Percentiles rank a stretch among this genome's conserved stretches.
These are phyloP conservation scores for Hygrocybe punicea DNA, from an alignment of 768 basidiomycete genomes.

Conservation along the genomic window DNA sequence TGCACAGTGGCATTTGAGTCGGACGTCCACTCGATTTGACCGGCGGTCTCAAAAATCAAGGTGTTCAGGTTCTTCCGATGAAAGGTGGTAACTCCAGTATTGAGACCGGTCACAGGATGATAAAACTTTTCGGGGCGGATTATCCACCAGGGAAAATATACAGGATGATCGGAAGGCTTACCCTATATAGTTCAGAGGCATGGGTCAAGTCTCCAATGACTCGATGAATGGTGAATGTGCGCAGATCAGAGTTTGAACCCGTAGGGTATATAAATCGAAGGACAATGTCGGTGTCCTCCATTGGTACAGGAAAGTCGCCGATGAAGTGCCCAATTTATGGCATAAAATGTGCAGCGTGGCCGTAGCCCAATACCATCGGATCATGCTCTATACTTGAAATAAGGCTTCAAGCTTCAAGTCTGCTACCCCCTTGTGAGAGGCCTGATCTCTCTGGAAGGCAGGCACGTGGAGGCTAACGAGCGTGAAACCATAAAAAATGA, in stretches of 20 bases:
- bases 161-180: slow-evolving; percentile 5
- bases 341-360: not conserved
- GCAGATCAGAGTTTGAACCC: slow-evolving; percentile 35
- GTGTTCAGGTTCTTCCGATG: slow-evolving; percentile 47
- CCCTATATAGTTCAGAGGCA: slow-evolving; percentile 45
- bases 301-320: not conserved
- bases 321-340: not conserved
- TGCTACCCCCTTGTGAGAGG: not conserved
- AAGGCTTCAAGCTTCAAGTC: too few species aligned
- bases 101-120: slow-evolving; percentile 44
- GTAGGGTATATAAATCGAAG: slow-evolving; percentile 38
- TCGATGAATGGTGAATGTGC: slow-evolving; percentile 43
- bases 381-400: not conserved
- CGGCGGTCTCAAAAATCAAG: slow-evolving; percentile 48
- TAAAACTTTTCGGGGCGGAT: slow-evolving; percentile 34
- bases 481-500: not conserved
- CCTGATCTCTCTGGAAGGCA: not conserved
- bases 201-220: slow-evolving; percentile 21
- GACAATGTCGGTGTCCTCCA: slow-evolving; percentile 36
- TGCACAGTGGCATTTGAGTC: slow-evolving; percentile 42
- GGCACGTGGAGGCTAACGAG: not conserved
- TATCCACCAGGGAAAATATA: not conserved
- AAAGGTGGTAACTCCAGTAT: slow-evolving; percentile 44
- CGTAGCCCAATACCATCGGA: not conserved
- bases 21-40: slow-evolving; percentile 52